A percentile compares a stretch with the other conserved stretches of the same genome.
phyloP scores from a whole-genome alignment of 1,284 basidiomycete genomes.

The Marasmius tenuissimus region DNA sequence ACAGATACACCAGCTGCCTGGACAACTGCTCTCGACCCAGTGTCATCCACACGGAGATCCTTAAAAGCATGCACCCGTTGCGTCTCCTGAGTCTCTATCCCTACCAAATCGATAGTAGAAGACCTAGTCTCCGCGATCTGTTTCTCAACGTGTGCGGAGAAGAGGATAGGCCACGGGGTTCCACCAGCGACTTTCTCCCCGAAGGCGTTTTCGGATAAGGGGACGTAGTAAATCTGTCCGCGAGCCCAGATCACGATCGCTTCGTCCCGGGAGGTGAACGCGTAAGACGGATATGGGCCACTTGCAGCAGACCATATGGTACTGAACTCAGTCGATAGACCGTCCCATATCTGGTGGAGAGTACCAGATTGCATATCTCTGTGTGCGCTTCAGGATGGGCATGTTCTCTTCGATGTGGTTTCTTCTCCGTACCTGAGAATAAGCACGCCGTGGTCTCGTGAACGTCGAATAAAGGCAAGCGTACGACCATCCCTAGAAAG shows the following conservation, averaged over 20 bases:
- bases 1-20: slow-evolving; percentile 55
- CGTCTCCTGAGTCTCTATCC: slow-evolving; percentile 50
- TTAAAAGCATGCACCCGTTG: slow-evolving; percentile 62
- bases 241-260: slow-evolving; percentile 73
- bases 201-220: slow-evolving; percentile 45
- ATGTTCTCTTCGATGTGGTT: not conserved
- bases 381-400: slow-evolving; percentile 3
- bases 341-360: slow-evolving; percentile 65
- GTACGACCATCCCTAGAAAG: slow-evolving; percentile 68
- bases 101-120: slow-evolving; percentile 45
- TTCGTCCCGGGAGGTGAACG: slow-evolving; percentile 61
- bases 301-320: slow-evolving; percentile 60
- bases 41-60: slow-evolving; percentile 54
- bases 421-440: slow-evolving; percentile 56
- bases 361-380: slow-evolving; percentile 70
- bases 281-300: slow-evolving; percentile 75
- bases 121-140: slow-evolving; percentile 59
- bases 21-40: slow-evolving; percentile 52
- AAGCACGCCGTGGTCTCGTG: slow-evolving; percentile 69
- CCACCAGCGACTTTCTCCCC: slow-evolving; percentile 49
- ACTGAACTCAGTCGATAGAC: slow-evolving; percentile 63
- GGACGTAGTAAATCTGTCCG: slow-evolving; percentile 64
- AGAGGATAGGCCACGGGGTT: slow-evolving; percentile 49
- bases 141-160: slow-evolving; percentile 62
- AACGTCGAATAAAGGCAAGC: slow-evolving; percentile 70